Percentiles rank a stretch among this genome's conserved stretches.
These are phyloP conservation scores for Coniophora puteana DNA, from an alignment of 1,284 basidiomycete genomes.

Conservation along the genomic window DNA sequence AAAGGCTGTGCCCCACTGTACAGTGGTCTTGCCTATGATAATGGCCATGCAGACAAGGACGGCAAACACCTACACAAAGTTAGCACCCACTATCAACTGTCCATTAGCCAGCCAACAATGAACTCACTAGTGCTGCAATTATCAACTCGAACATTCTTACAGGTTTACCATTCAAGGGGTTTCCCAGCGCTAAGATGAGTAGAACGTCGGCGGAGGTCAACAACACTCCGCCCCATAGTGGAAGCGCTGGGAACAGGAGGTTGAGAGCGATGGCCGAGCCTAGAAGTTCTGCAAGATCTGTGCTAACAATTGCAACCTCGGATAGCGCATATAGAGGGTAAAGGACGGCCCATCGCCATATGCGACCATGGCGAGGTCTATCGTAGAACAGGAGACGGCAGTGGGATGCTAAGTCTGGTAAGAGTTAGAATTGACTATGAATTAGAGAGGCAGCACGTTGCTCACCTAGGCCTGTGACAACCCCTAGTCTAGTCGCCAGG, in stretches of 20 bases:
- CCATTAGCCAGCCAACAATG: background rate
- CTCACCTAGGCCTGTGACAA: slow-evolving; percentile 47
- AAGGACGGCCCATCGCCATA: slow-evolving; percentile 47
- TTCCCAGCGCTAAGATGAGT: slow-evolving; percentile 50
- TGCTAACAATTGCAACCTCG: slow-evolving; percentile 69
- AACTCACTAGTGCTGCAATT: slow-evolving; percentile 55
- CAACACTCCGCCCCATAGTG: slow-evolving; percentile 65
- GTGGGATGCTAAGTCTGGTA: slow-evolving; percentile 46
- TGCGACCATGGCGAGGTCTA: slow-evolving; percentile 39
- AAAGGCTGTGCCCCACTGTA: slow-evolving; percentile 80
- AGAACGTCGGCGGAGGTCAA: slow-evolving; percentile 72
- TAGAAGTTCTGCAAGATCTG: slow-evolving; percentile 58
- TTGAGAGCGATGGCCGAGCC: slow-evolving; percentile 75
- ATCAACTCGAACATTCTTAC: slow-evolving; percentile 61
- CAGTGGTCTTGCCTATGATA: slow-evolving; percentile 71
- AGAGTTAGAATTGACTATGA: background rate
- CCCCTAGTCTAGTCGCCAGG: slow-evolving; percentile 42
- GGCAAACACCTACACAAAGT: slow-evolving; percentile 80
- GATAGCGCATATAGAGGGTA: slow-evolving; percentile 52
- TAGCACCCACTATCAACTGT: slow-evolving; percentile 3
- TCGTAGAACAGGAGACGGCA: slow-evolving; percentile 55
- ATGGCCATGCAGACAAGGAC: slow-evolving; percentile 83
- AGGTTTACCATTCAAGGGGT: slow-evolving; percentile 39
- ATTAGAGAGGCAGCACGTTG: background rate
- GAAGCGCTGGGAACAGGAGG: slow-evolving; percentile 67